phyloP scores from a whole-genome alignment of 768 basidiomycete genomes.

The Nidularia sp. region DNA sequence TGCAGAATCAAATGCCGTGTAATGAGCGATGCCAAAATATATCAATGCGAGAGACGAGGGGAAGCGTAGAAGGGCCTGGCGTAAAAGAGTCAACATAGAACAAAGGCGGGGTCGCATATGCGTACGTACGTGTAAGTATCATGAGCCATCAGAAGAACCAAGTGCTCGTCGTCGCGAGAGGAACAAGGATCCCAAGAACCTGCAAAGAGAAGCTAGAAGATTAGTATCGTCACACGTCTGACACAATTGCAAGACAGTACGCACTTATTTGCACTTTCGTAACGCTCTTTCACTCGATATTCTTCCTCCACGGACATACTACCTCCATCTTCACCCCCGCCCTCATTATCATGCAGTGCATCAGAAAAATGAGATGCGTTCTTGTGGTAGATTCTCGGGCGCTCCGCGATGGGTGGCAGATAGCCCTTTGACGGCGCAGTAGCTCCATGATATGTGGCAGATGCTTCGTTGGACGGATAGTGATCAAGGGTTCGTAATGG shows the following conservation, averaged over 20 bases:
- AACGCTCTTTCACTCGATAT: constrained; percentile 48
- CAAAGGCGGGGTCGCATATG: neutral
- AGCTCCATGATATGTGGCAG: neutral
- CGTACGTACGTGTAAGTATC: constrained; percentile 1
- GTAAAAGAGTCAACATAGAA: neutral
- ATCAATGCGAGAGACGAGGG: neutral
- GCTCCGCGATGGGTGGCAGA: neutral
- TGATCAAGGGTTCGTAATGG: neutral
- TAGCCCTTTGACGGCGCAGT: neutral
- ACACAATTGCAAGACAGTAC: constrained; percentile 7
- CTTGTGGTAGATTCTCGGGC: neutral
- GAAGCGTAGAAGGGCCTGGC: neutral
- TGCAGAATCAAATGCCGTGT: neutral
- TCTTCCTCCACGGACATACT: constrained; percentile 24
- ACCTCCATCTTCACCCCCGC: neutral
- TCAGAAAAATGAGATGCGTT: no score
- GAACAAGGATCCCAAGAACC: constrained; percentile 61
- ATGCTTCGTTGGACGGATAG: neutral
- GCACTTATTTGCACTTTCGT: constrained; percentile 63
- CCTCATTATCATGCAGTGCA: neutral
- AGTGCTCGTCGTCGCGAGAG: constrained; percentile 52
- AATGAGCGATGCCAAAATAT: neutral
- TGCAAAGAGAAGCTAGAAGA: constrained; percentile 16
- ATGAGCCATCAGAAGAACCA: constrained; percentile 5
- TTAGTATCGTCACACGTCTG: neutral